Conservation (phyloP, 2,329 filamentous ascomycete genomes). For the Colletotrichum costaricense region DNA sequence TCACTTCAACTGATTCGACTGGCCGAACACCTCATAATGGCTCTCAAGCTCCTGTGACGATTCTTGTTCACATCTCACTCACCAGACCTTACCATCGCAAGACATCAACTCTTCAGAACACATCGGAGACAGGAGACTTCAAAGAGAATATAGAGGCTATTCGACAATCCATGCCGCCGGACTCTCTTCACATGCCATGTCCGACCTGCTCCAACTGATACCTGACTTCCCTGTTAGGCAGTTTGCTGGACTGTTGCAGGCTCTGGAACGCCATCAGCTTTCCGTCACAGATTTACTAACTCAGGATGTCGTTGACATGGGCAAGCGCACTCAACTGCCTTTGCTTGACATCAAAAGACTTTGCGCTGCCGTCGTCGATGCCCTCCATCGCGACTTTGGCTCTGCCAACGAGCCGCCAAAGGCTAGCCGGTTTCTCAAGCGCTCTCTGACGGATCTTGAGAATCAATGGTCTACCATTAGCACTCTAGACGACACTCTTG, state of each 20-base stretch:
- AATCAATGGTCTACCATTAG: constrained; percentile 69
- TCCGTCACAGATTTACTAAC: constrained; percentile 87
- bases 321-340: constrained; percentile 85
- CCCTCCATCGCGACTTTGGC: constrained; percentile 72
- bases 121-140: not conserved
- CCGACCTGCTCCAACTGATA: constrained; percentile 85
- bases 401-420: constrained; percentile 6
- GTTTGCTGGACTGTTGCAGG: constrained; percentile 80
- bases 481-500: constrained; percentile 81
- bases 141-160: not conserved
- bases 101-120: not conserved
- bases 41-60: not conserved
- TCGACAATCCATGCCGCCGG: not conserved
- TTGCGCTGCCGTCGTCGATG: constrained; percentile 72
- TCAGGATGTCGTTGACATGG: constrained; percentile 83
- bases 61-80: not conserved
- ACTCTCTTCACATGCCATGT: constrained; percentile 66
- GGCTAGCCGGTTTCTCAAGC: constrained; percentile 9
- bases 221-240: constrained; percentile 80
- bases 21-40: not conserved
- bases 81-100: not conserved
- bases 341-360: constrained; percentile 83
- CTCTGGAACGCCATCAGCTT: constrained; percentile 81
- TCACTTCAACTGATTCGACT: not conserved
- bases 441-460: constrained; percentile 24